Conservation (phyloP, 2,329 filamentous ascomycete species). For the Pseudocercospora vitis region DNA sequence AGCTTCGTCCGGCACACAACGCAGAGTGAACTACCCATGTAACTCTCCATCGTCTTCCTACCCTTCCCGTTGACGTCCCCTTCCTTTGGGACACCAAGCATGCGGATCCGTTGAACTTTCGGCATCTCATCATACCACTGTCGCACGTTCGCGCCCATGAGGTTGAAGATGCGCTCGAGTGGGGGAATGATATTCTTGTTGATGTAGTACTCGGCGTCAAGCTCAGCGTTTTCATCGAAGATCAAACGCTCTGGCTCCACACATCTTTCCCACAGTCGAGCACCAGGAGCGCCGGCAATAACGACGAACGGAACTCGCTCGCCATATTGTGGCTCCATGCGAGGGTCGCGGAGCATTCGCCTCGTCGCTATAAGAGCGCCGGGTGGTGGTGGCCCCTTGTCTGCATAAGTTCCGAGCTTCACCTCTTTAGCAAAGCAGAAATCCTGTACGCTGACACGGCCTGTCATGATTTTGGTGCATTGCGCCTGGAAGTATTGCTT, state of each 20-base stretch:
- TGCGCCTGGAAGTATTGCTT: conserved; percentile 88
- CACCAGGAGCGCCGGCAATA: conserved; percentile 80
- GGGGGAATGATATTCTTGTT: conserved; percentile 93
- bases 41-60: conserved; percentile 81
- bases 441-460: conserved; percentile 84
- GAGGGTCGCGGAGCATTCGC: conserved; percentile 80
- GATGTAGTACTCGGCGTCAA: conserved; percentile 97
- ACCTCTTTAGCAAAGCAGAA: conserved; percentile 96
- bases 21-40: conserved; percentile 79
- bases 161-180: conserved; percentile 91
- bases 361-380: conserved; percentile 86
- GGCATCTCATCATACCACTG: conserved; percentile 98
- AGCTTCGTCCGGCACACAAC: conserved; percentile 69
- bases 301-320: conserved; percentile 96
- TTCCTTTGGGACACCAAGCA: conserved; percentile 44
- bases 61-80: conserved; percentile 25
- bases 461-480: conserved; percentile 88
- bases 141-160: conserved; percentile 87
- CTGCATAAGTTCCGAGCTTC: conserved; percentile 82
- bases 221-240: conserved; percentile 70
- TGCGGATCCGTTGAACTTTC: conserved; percentile 74
- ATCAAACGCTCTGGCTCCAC: conserved; percentile 83
- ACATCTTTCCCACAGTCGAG: conserved; percentile 82
- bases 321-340: conserved; percentile 88
- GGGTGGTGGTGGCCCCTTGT: conserved; percentile 75